Evolutionary conservation across 2,329 filamentous ascomycete genomes (phyloP), one percentile per base, ranked within the genome.

Genomic region (Botryotinia calthae): DNA sequence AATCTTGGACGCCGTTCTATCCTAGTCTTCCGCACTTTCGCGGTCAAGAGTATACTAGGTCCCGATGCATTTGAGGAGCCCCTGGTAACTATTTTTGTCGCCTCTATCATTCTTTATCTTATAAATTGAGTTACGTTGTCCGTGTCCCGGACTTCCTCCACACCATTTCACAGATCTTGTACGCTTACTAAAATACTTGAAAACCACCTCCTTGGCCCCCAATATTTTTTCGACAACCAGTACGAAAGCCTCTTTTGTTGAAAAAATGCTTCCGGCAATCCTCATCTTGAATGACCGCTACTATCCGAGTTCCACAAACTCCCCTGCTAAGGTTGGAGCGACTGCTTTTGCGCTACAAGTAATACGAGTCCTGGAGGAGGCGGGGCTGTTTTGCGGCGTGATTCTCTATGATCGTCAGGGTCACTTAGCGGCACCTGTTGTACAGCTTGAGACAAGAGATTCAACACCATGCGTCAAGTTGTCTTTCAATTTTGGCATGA

Each of bases 281-380:
- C 59, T 74, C 34, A 64, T 75, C 18, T 42, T 75, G 46, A 75
- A 75, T 59, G 64, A 62, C 34, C 65, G 67, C 20, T 75, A 75
- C 69, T 72, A 72, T 70, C 72, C 74, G 14, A 68, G 59, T 63
- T 72, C 74, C 44, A 64, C 65, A 4, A 70, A 65, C 22, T 70
- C 63, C 31, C 65, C 74, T 31, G 72, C 72, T 31, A 74, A 73
- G 10, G 74, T 75, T 22, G 74, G 74, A 44, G 70, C 72, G 31
- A 75, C 74, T 9, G 71, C 74, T 34, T 74, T 75, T 46, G 74
- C 74, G 31, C 68, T 75, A 44, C 73, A 73, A 46, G 74, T 72
- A 7, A 64, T 67, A 59, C 65, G 65, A 34, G 74, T 73, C 34
- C 58, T 75, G 20, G 58, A 72, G 40, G 64, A 74, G 16, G 74